phyloP scores from a whole-genome alignment of 257 asterid genomes.

The Echium plantagineum region DNA sequence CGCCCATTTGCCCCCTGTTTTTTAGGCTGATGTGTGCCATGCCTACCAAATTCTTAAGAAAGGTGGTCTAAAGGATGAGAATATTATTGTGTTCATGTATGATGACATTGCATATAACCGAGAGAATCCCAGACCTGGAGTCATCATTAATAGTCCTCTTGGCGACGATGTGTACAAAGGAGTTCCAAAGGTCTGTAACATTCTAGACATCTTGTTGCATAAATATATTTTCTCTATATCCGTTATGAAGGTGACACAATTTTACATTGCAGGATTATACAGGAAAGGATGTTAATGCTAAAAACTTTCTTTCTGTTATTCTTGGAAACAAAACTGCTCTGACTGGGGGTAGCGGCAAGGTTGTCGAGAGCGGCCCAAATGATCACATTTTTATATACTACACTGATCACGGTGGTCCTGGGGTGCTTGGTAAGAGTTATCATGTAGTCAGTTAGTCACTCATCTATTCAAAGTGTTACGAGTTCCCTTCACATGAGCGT shows the following conservation, averaged over 20 bases:
- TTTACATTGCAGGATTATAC: slow-evolving; percentile 66
- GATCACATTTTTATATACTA: slow-evolving; percentile 82
- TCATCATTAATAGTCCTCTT: slow-evolving; percentile 75
- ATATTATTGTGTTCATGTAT: slow-evolving; percentile 76
- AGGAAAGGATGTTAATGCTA: slow-evolving; percentile 57
- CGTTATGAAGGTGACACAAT: slow-evolving; percentile 15
- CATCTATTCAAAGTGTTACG: not conserved
- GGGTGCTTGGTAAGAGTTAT: slow-evolving; percentile 68
- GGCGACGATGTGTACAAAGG: slow-evolving; percentile 85
- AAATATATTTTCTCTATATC: slow-evolving; percentile 7
- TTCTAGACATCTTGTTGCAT: slow-evolving; percentile 4
- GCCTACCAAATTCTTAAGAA: slow-evolving; percentile 76
- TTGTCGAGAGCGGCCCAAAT: slow-evolving; percentile 78
- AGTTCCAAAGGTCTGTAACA: slow-evolving; percentile 74
- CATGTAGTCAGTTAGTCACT: not conserved
- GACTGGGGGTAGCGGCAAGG: slow-evolving; percentile 92
- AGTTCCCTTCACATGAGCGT: not conserved
- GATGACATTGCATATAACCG: slow-evolving; percentile 74
- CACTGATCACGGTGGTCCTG: slow-evolving; percentile 96
- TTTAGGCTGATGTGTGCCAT: slow-evolving; percentile 93
- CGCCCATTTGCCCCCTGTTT: no score
- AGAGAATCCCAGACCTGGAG: slow-evolving; percentile 86
- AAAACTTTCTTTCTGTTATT: slow-evolving; percentile 63
- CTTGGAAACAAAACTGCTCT: slow-evolving; percentile 76
- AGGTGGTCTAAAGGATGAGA: slow-evolving; percentile 93